Evolutionary conservation across 768 basidiomycete species (phyloP).

Genomic region (Suillus fuscotomentosus): DNA sequence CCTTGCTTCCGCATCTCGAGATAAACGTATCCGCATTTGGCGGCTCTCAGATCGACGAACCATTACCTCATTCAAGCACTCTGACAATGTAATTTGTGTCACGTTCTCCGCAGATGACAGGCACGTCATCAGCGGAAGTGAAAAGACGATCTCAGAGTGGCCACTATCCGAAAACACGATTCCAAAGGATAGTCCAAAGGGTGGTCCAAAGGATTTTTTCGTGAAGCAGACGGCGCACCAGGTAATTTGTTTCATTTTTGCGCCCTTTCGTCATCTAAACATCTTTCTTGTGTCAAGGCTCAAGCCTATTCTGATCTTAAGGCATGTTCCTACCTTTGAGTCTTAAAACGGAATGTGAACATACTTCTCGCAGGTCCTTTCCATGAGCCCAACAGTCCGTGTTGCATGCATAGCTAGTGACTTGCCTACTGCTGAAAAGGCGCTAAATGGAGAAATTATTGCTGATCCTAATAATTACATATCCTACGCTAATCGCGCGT

Average conservation of each 20-base stretch:
- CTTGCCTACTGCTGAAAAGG: neutral
- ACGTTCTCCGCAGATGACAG: neutral
- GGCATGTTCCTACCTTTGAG: neutral
- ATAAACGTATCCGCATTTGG: neutral
- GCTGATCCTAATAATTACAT: neutral
- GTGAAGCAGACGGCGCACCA: neutral
- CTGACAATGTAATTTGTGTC: accelerated
- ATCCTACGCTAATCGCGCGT: neutral
- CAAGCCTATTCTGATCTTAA: neutral
- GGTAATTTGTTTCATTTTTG: neutral
- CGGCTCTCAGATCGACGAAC: neutral
- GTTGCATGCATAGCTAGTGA: neutral
- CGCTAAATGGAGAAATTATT: neutral
- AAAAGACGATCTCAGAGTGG: neutral
- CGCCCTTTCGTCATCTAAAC: neutral
- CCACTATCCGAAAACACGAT: neutral
- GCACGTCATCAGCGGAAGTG: neutral
- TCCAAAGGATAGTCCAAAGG: neutral
- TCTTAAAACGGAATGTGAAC: neutral
- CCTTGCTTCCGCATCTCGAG: neutral
- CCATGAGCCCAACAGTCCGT: neutral
- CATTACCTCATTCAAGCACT: neutral
- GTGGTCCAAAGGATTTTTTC: too few species aligned
- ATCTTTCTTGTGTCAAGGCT: neutral
- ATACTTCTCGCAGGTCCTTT: neutral